Percentiles rank a stretch among this genome's conserved stretches.
Conservation (phyloP, 2,329 filamentous ascomycete species). For the Tympanopsis confertula region DNA sequence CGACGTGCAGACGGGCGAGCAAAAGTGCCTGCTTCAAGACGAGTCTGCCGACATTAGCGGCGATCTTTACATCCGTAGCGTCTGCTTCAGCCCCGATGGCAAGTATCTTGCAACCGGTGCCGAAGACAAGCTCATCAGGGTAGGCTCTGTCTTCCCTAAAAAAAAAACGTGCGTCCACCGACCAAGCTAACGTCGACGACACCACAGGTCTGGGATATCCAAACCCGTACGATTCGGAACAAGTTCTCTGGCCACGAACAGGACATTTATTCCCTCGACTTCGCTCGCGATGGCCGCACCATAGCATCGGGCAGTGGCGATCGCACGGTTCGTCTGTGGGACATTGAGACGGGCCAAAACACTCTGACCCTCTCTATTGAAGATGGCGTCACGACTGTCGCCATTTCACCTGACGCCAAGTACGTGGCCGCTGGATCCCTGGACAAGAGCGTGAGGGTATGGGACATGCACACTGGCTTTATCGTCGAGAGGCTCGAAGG, state of each 20-base stretch:
- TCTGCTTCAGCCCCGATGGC: conserved; percentile 96
- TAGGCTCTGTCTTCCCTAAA: conserved; percentile 30
- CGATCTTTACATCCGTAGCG: conserved; percentile 91
- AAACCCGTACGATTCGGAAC: conserved; percentile 70
- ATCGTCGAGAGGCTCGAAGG: conserved; percentile 87
- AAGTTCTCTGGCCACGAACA: conserved; percentile 96
- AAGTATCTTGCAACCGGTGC: conserved; percentile 89
- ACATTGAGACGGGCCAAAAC: conserved; percentile 74
- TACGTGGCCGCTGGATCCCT: conserved; percentile 89
- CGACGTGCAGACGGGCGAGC: conserved; percentile 76
- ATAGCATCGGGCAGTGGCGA: conserved; percentile 95
- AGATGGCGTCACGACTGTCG: conserved; percentile 93
- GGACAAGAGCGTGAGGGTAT: conserved; percentile 95
- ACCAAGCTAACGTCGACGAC: conserved; percentile 4
- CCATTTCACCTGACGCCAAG: conserved; percentile 89
- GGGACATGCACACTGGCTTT: conserved; percentile 79
- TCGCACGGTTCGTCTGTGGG: conserved; percentile 89
- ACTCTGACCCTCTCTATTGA: conserved; percentile 83
- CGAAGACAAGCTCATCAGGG: conserved; percentile 92
- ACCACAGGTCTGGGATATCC: conserved; percentile 84
- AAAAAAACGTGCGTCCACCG: conserved; percentile 5
- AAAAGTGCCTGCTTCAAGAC: conserved; percentile 83
- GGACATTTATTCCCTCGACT: conserved; percentile 95
- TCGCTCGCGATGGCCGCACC: conserved; percentile 80
- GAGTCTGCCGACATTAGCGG: conserved; percentile 76